Evolutionary conservation across 345 rosid genomes (phyloP).

Genomic region (Rhizophora apiculata): DNA sequence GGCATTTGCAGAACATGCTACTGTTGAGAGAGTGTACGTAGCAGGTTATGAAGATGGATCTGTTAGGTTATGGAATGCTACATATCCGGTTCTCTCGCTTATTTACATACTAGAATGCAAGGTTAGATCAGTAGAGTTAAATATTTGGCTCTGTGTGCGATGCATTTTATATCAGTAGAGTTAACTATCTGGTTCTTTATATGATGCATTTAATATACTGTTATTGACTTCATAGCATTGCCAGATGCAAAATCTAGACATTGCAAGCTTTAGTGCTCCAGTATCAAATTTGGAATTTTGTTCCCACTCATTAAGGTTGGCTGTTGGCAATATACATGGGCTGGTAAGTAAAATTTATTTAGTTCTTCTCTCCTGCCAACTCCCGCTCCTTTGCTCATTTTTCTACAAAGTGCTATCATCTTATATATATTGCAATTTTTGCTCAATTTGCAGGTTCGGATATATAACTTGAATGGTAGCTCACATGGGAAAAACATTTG

Average conservation of each 20-base stretch:
- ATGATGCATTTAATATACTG: not conserved
- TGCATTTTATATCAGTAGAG: not conserved
- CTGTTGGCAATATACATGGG: conserved; percentile 66
- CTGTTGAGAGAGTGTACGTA: conserved; percentile 61
- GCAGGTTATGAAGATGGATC: conserved; percentile 90
- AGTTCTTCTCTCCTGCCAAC: not conserved
- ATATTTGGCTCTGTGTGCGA: not conserved
- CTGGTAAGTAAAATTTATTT: conserved; percentile 50
- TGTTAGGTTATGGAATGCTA: conserved; percentile 77
- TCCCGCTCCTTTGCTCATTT: not conserved
- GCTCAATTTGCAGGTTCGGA: conserved; percentile 38
- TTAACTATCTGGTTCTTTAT: not conserved
- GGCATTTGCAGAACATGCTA: conserved; percentile 40
- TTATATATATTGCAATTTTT: not conserved
- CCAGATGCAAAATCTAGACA: conserved; percentile 45
- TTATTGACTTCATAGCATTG: conserved; percentile 6
- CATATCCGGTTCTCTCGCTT: conserved; percentile 56
- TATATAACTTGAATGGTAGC: conserved; percentile 43
- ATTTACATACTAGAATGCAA: conserved; percentile 48
- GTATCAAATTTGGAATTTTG: conserved; percentile 64
- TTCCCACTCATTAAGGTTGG: conserved; percentile 53
- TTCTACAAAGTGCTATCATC: not conserved
- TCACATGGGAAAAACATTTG: conserved; percentile 31
- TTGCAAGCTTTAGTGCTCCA: conserved; percentile 42
- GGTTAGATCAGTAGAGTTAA: conserved; percentile 30